Base-by-base conservation (phyloP, 1,139 yeast species). In the Magnusiomyces paraingens region DNA sequence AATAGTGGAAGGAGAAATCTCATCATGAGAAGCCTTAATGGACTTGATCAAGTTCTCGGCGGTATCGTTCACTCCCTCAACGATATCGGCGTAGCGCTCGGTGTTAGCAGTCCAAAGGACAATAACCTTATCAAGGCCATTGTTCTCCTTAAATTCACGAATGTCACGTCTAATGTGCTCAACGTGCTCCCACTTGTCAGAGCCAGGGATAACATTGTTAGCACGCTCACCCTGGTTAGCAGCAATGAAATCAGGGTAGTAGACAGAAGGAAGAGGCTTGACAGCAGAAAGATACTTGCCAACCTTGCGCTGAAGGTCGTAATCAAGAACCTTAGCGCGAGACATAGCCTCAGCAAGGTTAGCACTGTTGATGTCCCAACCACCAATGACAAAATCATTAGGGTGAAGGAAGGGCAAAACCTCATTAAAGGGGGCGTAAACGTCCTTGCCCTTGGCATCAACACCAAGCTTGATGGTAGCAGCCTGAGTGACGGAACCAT, bases 31-130 rank as follows among this genome's bases (percentile, higher is more conserved):
- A 49, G 70, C 71, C 74, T 88, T 89, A 71, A 90, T 83, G 41
- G 96, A 71, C 59, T 78, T 74, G 64, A 91, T 64, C 68, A 91
- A 75, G 72, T 87, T 86, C 51, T 86, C 95, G 53, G 89, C 83
- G 47, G 94, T 86, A 70, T 91, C 97, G 68, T 91, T 89, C 62
- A 91, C 90, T 58, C 95, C 94, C 20, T 78, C 75, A 52, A 83
- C 72, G 53, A 91, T 69, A 44, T 86, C 93, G 52, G 95, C 83
- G 70, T 86, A 90, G 71, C 97, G 84, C 76, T 91, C 98, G 58
- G 98, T 91, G 75, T 91, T 91, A 59, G 98, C 98, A 55, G 96
- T 89, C 98, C 98, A 91, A 68, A 91, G 78, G 52, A 91, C 88
- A 68, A 91, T 82, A 57, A 91, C 95, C 70, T 84, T 86, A 71